Conservation (phyloP, 495 filamentous ascomycete species). For the Mycothermus thermophilus region DNA sequence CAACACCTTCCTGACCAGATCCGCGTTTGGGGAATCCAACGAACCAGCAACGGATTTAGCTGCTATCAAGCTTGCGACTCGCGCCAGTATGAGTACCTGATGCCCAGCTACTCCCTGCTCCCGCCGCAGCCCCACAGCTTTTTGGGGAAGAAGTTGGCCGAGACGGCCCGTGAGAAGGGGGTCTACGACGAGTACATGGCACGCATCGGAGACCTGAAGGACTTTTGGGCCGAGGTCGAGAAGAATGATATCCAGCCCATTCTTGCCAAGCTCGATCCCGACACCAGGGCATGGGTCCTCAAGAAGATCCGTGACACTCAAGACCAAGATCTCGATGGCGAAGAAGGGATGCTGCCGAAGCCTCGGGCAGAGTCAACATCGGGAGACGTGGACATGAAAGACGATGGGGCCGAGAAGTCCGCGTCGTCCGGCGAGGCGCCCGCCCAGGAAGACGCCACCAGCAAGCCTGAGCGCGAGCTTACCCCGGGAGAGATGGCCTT, state of each 20-base stretch:
- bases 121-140: slow-evolving; percentile 82
- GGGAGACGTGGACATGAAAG: slow-evolving; percentile 8
- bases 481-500: slow-evolving; percentile 47
- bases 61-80: slow-evolving; percentile 88
- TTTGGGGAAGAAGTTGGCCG: slow-evolving; percentile 62
- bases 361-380: too few relatives aligned
- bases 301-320: slow-evolving; percentile 24
- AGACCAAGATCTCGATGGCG: slow-evolving; percentile 17
- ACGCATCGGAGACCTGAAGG: slow-evolving; percentile 61
- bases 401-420: slow-evolving; percentile 1
- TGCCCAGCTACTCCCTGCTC: slow-evolving; percentile 79
- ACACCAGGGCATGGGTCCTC: slow-evolving; percentile 28
- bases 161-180: slow-evolving; percentile 55
- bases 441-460: slow-evolving; percentile 1
- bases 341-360: slow-evolving; percentile 6
- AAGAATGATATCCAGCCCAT: slow-evolving; percentile 63
- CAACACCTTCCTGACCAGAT: slow-evolving; percentile 72
- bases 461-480: slow-evolving; percentile 12
- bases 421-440: background rate
- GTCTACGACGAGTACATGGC: slow-evolving; percentile 50
- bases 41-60: slow-evolving; percentile 74
- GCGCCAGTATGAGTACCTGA: slow-evolving; percentile 88
- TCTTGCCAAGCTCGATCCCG: slow-evolving; percentile 36
- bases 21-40: slow-evolving; percentile 79
- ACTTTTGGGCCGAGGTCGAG: slow-evolving; percentile 71